Base-by-base conservation (phyloP, 768 basidiomycete species). In the Lactarius hatsudake region DNA sequence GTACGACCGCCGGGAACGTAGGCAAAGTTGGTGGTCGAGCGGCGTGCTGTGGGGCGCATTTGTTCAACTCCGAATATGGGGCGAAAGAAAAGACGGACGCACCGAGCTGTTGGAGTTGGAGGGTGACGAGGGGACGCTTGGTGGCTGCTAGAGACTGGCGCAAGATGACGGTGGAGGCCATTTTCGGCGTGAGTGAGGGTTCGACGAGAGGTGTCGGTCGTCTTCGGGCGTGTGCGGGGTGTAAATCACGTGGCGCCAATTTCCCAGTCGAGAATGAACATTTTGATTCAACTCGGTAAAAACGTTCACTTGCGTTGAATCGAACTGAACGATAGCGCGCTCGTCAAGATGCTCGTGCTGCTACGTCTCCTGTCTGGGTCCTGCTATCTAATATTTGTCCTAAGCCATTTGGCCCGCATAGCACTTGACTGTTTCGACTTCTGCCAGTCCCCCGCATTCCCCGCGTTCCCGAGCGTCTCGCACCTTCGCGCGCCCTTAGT, bases 1-100 rank as follows among this genome's bases (percentile, higher is more conserved):
- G 73, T 75, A 89, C 88, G 88, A 73, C 89, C 88, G 68, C 89
- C 89, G 58, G 89, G 87, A 71, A 89, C 83, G 69, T 89, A 89
- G 66, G 73, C 73, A 56, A 67, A 71, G 45, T 67, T 70, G 18
- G 63, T 38, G 10, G 66, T 65, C 9, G 57, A 59, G 30, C 60
- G 60, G 18, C 65, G 61, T 23, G 69, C 71, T 70, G 68, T 60
- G 38, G 18, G 13, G 65, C 5, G 36, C 73, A 69, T 20, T 76
- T 72, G 59, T 40, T 9, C 3, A 56, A 56, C 30, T 56, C 55
- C 30, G 55, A 32, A 30, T 20, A 34, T 38, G 55, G 43, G 8
- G 45, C 5, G 6, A 10, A 13, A 23, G 20, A 26, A 36, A 36
- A 32, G 26, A 15, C 17, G 7, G 34, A 59, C 63, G 40, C 48